Conservation (phyloP, 2,329 filamentous ascomycete species). For the Monilinia laxa region DNA sequence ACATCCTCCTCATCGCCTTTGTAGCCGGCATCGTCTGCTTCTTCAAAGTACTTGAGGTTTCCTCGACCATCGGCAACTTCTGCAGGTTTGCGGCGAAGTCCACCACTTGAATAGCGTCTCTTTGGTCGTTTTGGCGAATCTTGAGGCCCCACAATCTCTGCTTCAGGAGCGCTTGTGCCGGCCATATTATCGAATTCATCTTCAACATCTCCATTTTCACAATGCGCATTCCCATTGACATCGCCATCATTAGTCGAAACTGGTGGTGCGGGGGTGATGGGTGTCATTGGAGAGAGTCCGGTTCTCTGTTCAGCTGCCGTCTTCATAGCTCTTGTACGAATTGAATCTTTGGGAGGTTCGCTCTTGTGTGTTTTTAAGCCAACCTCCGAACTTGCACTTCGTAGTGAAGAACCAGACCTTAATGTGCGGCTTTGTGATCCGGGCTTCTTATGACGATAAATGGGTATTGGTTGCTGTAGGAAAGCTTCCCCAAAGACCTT, state of each 20-base stretch:
- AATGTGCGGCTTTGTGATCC: conserved; percentile 68
- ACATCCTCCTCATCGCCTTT: conserved; percentile 71
- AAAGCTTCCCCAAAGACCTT: conserved; percentile 91
- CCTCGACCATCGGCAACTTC: conserved; percentile 70
- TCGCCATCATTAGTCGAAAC: conserved; percentile 15
- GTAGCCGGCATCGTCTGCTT: conserved; percentile 81
- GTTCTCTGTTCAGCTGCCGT: conserved; percentile 33
- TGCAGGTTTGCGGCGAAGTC: conserved; percentile 69
- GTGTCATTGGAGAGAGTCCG: conserved; percentile 25
- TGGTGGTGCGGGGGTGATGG: conserved; percentile 18
- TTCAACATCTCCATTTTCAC: conserved; percentile 42
- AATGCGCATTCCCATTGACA: not conserved
- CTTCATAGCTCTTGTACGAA: conserved; percentile 39
- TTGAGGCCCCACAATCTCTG: conserved; percentile 47
- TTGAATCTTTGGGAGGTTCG: conserved; percentile 48
- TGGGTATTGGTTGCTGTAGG: conserved; percentile 76
- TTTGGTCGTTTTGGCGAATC: conserved; percentile 45
- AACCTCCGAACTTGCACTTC: conserved; percentile 39
- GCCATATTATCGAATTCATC: conserved; percentile 45
- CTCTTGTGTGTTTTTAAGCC: conserved; percentile 33
- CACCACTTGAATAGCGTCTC: conserved; percentile 84
- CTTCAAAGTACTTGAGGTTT: conserved; percentile 87
- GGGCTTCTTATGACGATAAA: conserved; percentile 72
- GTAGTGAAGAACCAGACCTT: conserved; percentile 49
- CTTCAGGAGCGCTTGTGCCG: conserved; percentile 64